These are phyloP conservation scores for Tricholoma furcatifolium DNA, from an alignment of 768 basidiomycete species.

Conservation along the genomic window DNA sequence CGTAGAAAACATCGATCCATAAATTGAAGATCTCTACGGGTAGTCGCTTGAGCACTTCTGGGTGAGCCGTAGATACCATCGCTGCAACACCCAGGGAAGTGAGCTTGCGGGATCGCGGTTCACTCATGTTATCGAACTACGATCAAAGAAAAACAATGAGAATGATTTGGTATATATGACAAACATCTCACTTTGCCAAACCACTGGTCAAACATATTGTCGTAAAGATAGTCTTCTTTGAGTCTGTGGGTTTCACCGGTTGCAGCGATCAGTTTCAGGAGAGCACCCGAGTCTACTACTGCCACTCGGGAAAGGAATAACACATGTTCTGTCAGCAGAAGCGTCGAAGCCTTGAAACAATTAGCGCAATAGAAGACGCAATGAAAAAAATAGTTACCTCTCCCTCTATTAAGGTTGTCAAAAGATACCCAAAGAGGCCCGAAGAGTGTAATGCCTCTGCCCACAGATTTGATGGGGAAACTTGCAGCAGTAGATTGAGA, in stretches of 20 bases:
- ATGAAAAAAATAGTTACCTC: conserved; percentile 46
- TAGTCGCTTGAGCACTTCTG: conserved; percentile 70
- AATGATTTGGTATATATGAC: conserved; percentile 1
- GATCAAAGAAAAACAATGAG: conserved; percentile 1
- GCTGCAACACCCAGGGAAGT: conserved; percentile 79
- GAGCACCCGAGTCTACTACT: conserved; percentile 62
- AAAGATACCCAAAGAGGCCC: conserved; percentile 64
- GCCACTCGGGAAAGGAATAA: conserved; percentile 74
- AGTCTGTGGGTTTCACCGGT: conserved; percentile 47
- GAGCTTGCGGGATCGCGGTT: conserved; percentile 81
- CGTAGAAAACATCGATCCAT: conserved; percentile 88
- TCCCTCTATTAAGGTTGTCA: conserved; percentile 61
- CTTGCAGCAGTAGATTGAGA: conserved; percentile 60
- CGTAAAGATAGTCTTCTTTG: conserved; percentile 57
- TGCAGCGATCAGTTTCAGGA: conserved; percentile 68
- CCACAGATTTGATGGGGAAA: conserved; percentile 65
- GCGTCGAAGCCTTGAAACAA: conserved; percentile 34
- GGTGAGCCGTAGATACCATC: conserved; percentile 71
- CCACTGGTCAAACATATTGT: conserved; percentile 75
- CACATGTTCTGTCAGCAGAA: conserved; percentile 65
- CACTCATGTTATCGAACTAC: conserved; percentile 93
- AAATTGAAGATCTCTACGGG: conserved; percentile 78
- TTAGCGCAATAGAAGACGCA: conserved; percentile 7
- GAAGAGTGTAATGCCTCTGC: conserved; percentile 71
- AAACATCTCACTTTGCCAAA: conserved; percentile 62